Percentiles rank a stretch among this genome's conserved stretches.
phyloP scores from a whole-genome alignment of 345 rosid genomes.

The Turritis glabra region DNA sequence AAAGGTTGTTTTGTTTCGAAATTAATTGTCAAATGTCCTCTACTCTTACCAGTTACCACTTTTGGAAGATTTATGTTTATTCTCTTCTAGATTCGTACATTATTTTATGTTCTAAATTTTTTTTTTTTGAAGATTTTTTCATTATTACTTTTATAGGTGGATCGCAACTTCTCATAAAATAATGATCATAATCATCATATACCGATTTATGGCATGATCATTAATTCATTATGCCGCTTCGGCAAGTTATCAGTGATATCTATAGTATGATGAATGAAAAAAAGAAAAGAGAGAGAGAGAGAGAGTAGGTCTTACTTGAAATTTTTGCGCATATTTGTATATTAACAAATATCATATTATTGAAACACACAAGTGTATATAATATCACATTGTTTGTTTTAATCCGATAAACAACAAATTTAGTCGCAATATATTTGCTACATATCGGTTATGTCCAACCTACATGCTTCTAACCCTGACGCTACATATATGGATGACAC shows the following conservation, averaged over 20 bases:
- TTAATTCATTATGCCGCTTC: neutral
- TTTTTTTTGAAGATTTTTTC: neutral
- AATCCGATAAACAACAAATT: too few species aligned
- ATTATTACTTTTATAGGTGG: slow-evolving; percentile 8
- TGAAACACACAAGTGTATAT: too few species aligned
- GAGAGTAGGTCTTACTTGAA: too few species aligned
- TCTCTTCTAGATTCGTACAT: slow-evolving; percentile 22
- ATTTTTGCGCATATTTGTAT: too few species aligned
- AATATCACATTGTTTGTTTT: too few species aligned
- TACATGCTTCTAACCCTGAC: too few species aligned
- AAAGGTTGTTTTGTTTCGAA: neutral
- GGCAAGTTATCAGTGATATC: neutral
- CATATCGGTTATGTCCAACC: too few species aligned
- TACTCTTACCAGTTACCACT: slow-evolving; percentile 5
- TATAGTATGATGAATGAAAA: too few species aligned
- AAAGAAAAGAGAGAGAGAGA: too few species aligned
- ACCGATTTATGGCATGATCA: neutral
- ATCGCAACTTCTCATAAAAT: neutral
- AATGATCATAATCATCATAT: neutral
- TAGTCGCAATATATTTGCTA: too few species aligned
- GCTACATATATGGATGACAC: too few species aligned
- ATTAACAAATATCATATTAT: too few species aligned
- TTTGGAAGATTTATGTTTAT: slow-evolving; percentile 34
- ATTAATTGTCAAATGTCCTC: neutral
- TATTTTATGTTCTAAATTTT: neutral